Base-by-base conservation (phyloP, 1,139 yeast genomes). In the Yamadazyma blattariae region DNA sequence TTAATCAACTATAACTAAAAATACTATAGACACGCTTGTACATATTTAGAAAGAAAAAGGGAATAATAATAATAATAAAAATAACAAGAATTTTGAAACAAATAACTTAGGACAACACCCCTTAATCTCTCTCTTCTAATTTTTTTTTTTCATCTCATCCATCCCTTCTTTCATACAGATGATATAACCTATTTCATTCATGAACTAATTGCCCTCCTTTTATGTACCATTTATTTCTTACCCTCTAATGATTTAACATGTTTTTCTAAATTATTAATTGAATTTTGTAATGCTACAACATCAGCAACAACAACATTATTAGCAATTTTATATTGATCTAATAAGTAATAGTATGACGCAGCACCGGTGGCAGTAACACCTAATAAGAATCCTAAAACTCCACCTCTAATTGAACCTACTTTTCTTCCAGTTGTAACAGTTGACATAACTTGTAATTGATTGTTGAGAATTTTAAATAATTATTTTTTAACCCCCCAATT, bases 281-380 rank as follows among this genome's bases (percentile, higher is more conserved):
- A 78, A 49, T 71, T 74, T 48, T 83, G 86, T 54, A 87, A 75
- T 21, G 81, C 66, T 40, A 84, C 67, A 19, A 87, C 85, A 53
- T 87, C 95, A 34, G 87, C 77, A 39, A 85, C 74, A 40, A 87
- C 77, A 16, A 83, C 85, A 48, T 74, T 74, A 57, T 82, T 84
- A 48, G 92, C 77, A 40, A 73, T 65, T 53, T 82, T 79, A 71
- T 84, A 85, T 58, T 84, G 87, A 51, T 85, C 94, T 41, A 86
- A 64, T 47, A 86, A 68, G 59, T 85, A 87, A 59, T 78, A 82
- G 65, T 86, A 87, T 10, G 92, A 80, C 8, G 77, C 86, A 37
- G 74, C 76, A 2, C 95, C 92, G 18, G 95, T 82, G 43, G 71
- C 59, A 17, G 87, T 70, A 29, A 83, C 84, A 30, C 96, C 96